A percentile compares a stretch with the other conserved stretches of the same genome.
Evolutionary conservation across 2,329 filamentous ascomycete species (phyloP).

Genomic region (Arthrinium phaeospermum): DNA sequence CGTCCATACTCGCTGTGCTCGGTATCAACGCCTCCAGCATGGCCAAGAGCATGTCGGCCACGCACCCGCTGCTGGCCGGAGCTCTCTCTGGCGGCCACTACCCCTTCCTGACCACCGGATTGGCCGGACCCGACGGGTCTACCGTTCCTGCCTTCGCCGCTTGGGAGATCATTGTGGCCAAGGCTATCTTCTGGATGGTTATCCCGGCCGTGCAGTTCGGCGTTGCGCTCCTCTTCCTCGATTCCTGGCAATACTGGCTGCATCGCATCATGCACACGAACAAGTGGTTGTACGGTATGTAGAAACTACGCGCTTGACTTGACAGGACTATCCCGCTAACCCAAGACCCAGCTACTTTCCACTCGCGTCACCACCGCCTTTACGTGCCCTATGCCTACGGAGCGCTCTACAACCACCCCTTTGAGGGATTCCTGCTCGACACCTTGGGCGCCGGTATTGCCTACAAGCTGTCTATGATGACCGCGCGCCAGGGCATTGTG

Average conservation of each 20-base stretch:
- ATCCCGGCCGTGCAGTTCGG: slow-evolving; percentile 81
- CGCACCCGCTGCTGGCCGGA: slow-evolving; percentile 76
- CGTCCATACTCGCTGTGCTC: slow-evolving; percentile 69
- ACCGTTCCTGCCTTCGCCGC: slow-evolving; percentile 74
- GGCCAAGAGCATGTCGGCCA: slow-evolving; percentile 74
- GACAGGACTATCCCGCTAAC: background rate
- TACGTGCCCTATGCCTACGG: slow-evolving; percentile 98
- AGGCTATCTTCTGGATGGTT: slow-evolving; percentile 77
- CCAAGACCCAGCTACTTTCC: slow-evolving; percentile 71
- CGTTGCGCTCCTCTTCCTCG: slow-evolving; percentile 76
- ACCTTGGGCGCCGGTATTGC: slow-evolving; percentile 84
- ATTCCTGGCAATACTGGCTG: slow-evolving; percentile 98
- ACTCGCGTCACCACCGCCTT: slow-evolving; percentile 93
- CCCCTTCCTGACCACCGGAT: slow-evolving; percentile 68
- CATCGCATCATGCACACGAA: slow-evolving; percentile 98
- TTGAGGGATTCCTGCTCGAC: slow-evolving; percentile 93
- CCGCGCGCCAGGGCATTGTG: slow-evolving; percentile 81
- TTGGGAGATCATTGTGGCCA: slow-evolving; percentile 81
- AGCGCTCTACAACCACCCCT: slow-evolving; percentile 93
- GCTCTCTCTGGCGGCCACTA: slow-evolving; percentile 82
- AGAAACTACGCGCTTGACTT: slow-evolving; percentile 52
- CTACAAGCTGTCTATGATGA: slow-evolving; percentile 83
- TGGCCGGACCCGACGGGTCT: slow-evolving; percentile 57
- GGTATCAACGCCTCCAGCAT: slow-evolving; percentile 79
- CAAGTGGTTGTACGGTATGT: slow-evolving; percentile 93